Base-by-base conservation (phyloP, 2,329 filamentous ascomycete species). In the Penicillium sp. region DNA sequence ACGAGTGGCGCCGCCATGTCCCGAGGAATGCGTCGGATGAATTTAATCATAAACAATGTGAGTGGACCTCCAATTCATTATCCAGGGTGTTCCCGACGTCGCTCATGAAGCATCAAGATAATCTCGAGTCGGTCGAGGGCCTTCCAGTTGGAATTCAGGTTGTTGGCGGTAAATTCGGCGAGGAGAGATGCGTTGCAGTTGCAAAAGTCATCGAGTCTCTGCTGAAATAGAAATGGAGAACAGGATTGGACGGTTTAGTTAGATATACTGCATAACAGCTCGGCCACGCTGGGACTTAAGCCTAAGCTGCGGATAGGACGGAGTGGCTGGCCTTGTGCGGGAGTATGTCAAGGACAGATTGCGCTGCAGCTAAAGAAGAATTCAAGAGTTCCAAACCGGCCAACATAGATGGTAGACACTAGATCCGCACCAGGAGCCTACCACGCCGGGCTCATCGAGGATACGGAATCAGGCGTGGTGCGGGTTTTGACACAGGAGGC, bases 11-110 rank as follows among this genome's bases (percentile, higher is more conserved):
- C 43, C 45, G 10, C 36, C 56, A 50, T 60, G 41, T 39, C 51
- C 56, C 64, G 0, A 56, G 70, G 37, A 76, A 72, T 50, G 68
- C 69, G 16, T 58, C 71, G 18, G 76, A 80, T 50, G 57, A 54
- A 40, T 71, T 71, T 18, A 74, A 77, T 53, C 59, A 69, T 48
- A 11, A 28, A 13, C 31, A 42, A 16, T 42, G 41, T 48, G 20
- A 38, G 21, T 39, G 2, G 20, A 29, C 11, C 10, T 19, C 11
- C 11, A n/a, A 14, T 28, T 27, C 11, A 9, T 4, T n/a, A 13
- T 27, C 25, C 6, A 27, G 6, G 4, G 5, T 4, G 14, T 6
- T 23, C 21, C 11, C 11, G 21, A 11, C 7, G 21, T 7, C 21
- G 14, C 29, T 40, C 16, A 40, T 35, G 10, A 33, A 6, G 15